phyloP scores from a whole-genome alignment of 352 stramenopile genomes.

The Globisporangium parvum region DNA sequence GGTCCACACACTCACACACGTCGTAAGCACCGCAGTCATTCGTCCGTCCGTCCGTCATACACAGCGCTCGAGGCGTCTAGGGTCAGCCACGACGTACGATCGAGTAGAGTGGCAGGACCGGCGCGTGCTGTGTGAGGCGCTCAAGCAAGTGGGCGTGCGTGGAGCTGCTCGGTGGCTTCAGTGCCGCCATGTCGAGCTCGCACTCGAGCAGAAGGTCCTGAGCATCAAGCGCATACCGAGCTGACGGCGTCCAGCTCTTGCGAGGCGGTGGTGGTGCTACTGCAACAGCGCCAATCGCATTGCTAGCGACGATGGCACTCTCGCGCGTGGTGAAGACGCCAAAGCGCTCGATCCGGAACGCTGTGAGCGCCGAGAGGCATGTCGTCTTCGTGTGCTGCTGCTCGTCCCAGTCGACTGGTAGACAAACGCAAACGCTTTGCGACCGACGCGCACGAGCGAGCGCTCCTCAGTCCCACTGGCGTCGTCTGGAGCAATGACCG shows the following conservation, averaged over 20 bases:
- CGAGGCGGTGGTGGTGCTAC: too few relatives aligned
- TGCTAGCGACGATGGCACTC: constrained; percentile 15
- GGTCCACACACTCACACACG: background rate
- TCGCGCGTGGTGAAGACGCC: constrained; percentile 30
- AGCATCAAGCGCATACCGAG: constrained; percentile 10
- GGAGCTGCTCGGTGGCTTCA: background rate
- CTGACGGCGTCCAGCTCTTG: constrained; percentile 24
- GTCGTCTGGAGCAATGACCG: background rate
- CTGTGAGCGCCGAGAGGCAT: constrained; percentile 10
- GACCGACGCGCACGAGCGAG: constrained; percentile 14
- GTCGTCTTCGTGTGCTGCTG: background rate
- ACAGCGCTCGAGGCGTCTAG: background rate
- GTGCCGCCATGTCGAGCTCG: constrained; percentile 15
- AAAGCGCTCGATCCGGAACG: constrained; percentile 23
- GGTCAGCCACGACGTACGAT: constrained; percentile 12
- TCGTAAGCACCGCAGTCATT: too few relatives aligned
- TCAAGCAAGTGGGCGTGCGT: background rate
- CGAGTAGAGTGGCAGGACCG: constrained; percentile 21
- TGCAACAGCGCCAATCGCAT: background rate
- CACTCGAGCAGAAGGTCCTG: constrained; percentile 23
- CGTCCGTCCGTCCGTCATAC: too few relatives aligned
- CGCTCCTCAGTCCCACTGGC: background rate
- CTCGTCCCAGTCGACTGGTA: constrained; percentile 12
- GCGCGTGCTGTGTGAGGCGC: constrained; percentile 13
- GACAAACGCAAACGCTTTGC: constrained; percentile 37